phyloP scores from a whole-genome alignment of 164 flowering plant species.

The Vitis vinifera region DNA sequence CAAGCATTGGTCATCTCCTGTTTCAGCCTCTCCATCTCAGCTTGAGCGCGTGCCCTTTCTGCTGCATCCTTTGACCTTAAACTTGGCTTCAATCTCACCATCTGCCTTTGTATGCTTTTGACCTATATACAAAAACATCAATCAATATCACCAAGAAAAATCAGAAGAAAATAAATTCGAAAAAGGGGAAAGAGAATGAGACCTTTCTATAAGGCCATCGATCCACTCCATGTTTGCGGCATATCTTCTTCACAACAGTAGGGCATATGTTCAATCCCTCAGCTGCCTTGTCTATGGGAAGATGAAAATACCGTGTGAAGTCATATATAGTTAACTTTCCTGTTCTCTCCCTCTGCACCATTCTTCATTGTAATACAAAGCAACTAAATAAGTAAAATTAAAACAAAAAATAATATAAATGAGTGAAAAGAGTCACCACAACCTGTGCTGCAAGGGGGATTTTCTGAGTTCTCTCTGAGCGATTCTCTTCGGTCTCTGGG shows the following conservation, averaged over 20 bases:
- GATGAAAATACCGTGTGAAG: conserved; percentile 38
- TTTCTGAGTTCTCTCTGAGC: conserved; percentile 2
- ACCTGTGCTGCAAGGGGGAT: conserved; percentile 31
- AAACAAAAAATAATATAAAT: background rate
- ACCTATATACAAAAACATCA: conserved; percentile 19
- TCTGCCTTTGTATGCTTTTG: conserved; percentile 25
- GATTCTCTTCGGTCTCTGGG: background rate
- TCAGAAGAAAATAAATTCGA: background rate
- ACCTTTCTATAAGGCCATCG: conserved; percentile 79
- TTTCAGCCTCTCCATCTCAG: conserved; percentile 24
- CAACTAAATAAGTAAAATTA: background rate
- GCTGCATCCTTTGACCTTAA: conserved; percentile 18
- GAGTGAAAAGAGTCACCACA: background rate
- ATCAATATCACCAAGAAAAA: no score
- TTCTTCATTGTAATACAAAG: background rate
- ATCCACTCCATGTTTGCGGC: conserved; percentile 30
- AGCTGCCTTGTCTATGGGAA: conserved; percentile 51
- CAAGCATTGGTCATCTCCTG: conserved; percentile 13
- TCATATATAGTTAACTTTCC: conserved; percentile 41
- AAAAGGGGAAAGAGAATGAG: background rate
- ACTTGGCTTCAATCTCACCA: conserved; percentile 3
- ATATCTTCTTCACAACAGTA: conserved; percentile 56
- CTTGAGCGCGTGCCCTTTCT: conserved; percentile 22
- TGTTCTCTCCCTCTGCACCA: conserved; percentile 54
- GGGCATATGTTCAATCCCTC: conserved; percentile 35